Percentiles rank a stretch among this genome's conserved stretches.
These are phyloP conservation scores for Blastomyces emzantsi DNA, from an alignment of 2,329 filamentous ascomycete genomes.

Conservation along the genomic window DNA sequence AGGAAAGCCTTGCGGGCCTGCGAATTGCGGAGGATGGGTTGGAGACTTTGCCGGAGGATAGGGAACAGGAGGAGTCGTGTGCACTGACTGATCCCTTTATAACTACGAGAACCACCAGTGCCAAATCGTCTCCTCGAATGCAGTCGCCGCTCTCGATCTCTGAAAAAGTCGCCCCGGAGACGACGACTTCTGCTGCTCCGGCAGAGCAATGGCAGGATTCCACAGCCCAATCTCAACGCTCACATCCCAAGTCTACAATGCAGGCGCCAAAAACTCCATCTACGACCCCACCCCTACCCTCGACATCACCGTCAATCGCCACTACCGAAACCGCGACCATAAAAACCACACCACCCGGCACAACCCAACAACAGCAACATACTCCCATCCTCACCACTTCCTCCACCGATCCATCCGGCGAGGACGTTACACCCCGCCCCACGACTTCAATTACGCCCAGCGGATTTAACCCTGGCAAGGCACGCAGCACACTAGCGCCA, in stretches of 20 bases:
- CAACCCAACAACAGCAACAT: background rate
- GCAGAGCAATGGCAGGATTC: background rate
- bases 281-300: background rate
- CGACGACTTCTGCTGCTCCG: background rate
- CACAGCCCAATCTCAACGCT: background rate
- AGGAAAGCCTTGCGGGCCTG: constrained; percentile 27
- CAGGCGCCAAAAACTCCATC: background rate
- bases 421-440: constrained; percentile 10
- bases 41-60: constrained; percentile 23
- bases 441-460: constrained; percentile 3
- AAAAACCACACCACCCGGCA: background rate
- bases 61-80: constrained; percentile 16
- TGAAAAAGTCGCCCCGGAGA: background rate
- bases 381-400: background rate
- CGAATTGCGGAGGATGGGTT: constrained; percentile 28
- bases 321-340: background rate
- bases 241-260: constrained; percentile 8
- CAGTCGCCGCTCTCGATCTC: background rate
- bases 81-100: constrained; percentile 11
- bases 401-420: background rate
- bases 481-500: background rate
- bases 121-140: background rate
- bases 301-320: background rate
- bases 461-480: background rate
- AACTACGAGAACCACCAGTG: constrained; percentile 4